phyloP scores from a whole-genome alignment of 257 asterid genomes.

The Ocimum tenuiflorum region DNA sequence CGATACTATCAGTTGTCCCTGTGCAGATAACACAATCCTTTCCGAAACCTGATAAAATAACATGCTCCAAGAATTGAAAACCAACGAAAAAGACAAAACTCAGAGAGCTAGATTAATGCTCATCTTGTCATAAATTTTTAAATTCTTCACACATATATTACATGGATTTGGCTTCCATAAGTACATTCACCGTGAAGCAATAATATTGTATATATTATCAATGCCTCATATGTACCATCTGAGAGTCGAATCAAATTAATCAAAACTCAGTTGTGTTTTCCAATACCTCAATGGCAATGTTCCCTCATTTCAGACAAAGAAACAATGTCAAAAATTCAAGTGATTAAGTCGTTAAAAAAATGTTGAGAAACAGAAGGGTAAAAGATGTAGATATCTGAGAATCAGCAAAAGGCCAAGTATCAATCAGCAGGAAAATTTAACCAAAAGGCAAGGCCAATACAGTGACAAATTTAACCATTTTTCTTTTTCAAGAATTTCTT shows the following conservation, averaged over 20 bases:
- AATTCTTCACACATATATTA: neutral
- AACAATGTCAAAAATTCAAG: too few relatives aligned
- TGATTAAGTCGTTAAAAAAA: too few relatives aligned
- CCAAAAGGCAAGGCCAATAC: neutral
- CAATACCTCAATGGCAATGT: neutral
- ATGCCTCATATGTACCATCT: neutral
- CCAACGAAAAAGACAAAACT: neutral
- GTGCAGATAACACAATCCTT: slow-evolving; percentile 74
- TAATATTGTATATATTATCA: neutral
- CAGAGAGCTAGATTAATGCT: neutral
- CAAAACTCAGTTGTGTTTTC: neutral
- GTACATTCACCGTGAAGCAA: neutral
- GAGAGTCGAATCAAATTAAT: neutral
- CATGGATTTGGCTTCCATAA: neutral
- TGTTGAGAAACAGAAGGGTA: too few relatives aligned
- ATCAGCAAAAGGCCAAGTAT: neutral
- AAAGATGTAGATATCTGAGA: too few relatives aligned
- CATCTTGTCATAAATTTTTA: neutral
- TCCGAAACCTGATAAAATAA: slow-evolving; percentile 48
- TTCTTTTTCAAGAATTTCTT: too few relatives aligned
- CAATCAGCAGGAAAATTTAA: neutral
- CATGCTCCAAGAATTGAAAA: neutral
- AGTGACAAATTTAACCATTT: too few relatives aligned
- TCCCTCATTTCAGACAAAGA: neutral
- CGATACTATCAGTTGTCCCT: slow-evolving; percentile 94